Evolutionary conservation across 306 rosid species (phyloP).

Genomic region (Comarum palustre): DNA sequence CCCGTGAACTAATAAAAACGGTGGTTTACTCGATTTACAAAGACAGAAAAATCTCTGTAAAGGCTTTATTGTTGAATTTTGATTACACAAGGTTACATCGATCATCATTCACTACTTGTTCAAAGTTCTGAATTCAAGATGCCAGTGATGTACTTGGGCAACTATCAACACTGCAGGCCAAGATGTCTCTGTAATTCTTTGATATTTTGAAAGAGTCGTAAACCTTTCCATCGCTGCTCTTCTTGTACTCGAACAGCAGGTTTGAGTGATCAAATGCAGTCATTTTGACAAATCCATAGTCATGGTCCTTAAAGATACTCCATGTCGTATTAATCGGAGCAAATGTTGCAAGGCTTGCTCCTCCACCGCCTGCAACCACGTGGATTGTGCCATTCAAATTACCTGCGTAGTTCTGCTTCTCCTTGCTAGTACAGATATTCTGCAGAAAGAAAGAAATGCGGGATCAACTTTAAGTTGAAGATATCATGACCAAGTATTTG

Average conservation of each 20-base stretch:
- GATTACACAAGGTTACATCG: not conserved
- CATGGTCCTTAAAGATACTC: constrained; percentile 74
- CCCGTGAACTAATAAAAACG: too few relatives aligned
- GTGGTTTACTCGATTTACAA: too few relatives aligned
- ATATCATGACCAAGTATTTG: not conserved
- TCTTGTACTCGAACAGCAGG: constrained; percentile 88
- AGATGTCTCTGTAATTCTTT: constrained; percentile 73
- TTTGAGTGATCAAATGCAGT: constrained; percentile 87
- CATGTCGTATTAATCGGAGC: constrained; percentile 62
- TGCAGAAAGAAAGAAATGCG: constrained; percentile 26
- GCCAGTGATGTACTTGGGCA: constrained; percentile 67
- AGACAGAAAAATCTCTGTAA: too few relatives aligned
- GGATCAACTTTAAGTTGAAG: not conserved
- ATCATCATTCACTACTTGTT: not conserved
- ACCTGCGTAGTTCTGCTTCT: constrained; percentile 66
- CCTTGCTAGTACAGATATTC: constrained; percentile 75
- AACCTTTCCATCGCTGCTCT: constrained; percentile 80
- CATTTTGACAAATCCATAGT: constrained; percentile 80
- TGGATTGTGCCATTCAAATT: constrained; percentile 85
- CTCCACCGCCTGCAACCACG: constrained; percentile 89
- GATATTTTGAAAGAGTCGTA: constrained; percentile 77
- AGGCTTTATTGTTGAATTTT: not conserved
- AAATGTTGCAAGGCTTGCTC: constrained; percentile 71
- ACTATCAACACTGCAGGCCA: constrained; percentile 71
- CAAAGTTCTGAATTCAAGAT: constrained; percentile 32